Evolutionary conservation across 1,284 basidiomycete genomes (phyloP).

Genomic region (Cryptococcus sp.): DNA sequence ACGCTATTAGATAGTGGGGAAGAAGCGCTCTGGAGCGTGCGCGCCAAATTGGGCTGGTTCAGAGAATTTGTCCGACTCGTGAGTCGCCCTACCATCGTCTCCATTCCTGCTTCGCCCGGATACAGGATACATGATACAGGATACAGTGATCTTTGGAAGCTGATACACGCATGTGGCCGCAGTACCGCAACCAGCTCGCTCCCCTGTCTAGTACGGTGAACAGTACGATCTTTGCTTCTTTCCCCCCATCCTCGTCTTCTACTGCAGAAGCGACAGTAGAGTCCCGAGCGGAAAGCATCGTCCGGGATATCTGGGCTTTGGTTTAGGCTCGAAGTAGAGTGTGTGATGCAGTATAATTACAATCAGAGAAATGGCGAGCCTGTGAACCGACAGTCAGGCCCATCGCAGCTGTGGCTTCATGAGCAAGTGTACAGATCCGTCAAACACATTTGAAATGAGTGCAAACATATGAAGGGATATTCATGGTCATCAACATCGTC

Average conservation of each 20-base stretch:
- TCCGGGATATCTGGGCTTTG: background rate
- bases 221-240: background rate
- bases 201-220: background rate
- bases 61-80: slow-evolving; percentile 48
- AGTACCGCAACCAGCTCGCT: background rate
- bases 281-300: background rate
- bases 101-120: background rate
- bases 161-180: background rate
- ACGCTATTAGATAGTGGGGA: slow-evolving; percentile 40
- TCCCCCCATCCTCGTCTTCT: background rate
- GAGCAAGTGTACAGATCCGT: too few relatives aligned
- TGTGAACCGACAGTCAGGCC: too few relatives aligned
- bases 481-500: too few relatives aligned
- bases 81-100: slow-evolving; percentile 14
- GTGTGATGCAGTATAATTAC: background rate
- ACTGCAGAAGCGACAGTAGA: background rate
- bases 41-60: slow-evolving; percentile 48
- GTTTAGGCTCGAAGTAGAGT: background rate
- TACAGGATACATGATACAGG: background rate
- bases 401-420: too few relatives aligned
- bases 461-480: too few relatives aligned
- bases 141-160: too few relatives aligned
- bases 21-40: slow-evolving; percentile 41
- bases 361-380: too few relatives aligned
- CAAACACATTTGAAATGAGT: too few relatives aligned